phyloP scores from a whole-genome alignment of 1,284 basidiomycete species.

The Ustilago shanxiensis region DNA sequence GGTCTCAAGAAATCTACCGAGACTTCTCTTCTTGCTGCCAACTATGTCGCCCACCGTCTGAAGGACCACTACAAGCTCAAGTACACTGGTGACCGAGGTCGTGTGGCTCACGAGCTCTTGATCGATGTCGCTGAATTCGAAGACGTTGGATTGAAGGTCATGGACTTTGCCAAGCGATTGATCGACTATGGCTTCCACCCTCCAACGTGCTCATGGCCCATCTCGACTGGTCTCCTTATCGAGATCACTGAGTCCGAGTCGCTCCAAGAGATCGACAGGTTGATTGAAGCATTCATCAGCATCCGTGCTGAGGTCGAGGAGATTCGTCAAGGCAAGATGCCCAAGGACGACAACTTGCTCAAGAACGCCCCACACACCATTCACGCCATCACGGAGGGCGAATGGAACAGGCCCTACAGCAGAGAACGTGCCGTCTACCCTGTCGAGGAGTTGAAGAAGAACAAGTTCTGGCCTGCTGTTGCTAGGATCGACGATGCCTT shows the following conservation, averaged over 20 bases:
- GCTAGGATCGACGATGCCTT: constrained; percentile 64
- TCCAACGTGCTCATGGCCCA: constrained; percentile 69
- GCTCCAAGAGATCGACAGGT: constrained; percentile 74
- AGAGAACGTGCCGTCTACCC: constrained; percentile 65
- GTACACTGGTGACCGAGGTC: constrained; percentile 88
- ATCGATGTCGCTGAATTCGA: constrained; percentile 96
- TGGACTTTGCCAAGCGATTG: constrained; percentile 94
- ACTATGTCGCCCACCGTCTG: constrained; percentile 93
- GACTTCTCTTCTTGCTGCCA: constrained; percentile 90
- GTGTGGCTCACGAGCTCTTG: constrained; percentile 94
- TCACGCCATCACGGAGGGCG: constrained; percentile 79
- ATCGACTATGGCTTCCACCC: constrained; percentile 74
- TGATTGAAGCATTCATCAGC: constrained; percentile 96
- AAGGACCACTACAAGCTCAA: constrained; percentile 87
- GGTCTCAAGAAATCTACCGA: constrained; percentile 88
- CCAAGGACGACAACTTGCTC: constrained; percentile 77
- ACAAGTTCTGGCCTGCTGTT: constrained; percentile 68
- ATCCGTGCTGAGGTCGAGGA: constrained; percentile 93
- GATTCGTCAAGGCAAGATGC: constrained; percentile 83
- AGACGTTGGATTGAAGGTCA: constrained; percentile 86
- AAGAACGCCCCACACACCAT: constrained; percentile 95
- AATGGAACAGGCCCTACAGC: constrained; percentile 79
- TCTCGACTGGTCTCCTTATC: constrained; percentile 66
- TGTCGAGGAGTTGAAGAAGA: constrained; percentile 48
- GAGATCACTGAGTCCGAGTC: constrained; percentile 69